These are phyloP conservation scores for Babesia bigemina DNA, from an alignment of 169 alveolate species.

Conservation along the genomic window DNA sequence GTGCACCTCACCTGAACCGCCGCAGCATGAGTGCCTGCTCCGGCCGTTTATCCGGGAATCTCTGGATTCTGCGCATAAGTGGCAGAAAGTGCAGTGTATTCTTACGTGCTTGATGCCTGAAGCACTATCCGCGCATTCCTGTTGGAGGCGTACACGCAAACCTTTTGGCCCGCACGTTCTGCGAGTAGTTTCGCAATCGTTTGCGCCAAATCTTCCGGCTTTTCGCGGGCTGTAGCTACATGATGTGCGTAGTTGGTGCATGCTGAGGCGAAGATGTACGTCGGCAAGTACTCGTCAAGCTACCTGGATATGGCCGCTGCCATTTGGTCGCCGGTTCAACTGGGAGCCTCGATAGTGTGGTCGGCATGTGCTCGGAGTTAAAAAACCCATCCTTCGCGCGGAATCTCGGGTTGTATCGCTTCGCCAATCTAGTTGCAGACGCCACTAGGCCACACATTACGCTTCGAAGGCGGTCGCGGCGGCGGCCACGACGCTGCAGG, in stretches of 20 bases:
- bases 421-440: not conserved
- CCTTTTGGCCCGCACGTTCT: constrained; percentile 20
- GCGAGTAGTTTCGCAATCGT: constrained; percentile 31
- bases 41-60: constrained; percentile 39
- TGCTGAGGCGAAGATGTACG: not conserved
- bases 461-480: not conserved
- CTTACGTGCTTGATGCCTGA: constrained; percentile 37
- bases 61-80: constrained; percentile 28
- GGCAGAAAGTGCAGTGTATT: not conserved
- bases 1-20: constrained; percentile 40
- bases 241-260: constrained; percentile 43
- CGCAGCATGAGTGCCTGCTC: constrained; percentile 45
- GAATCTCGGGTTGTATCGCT: constrained; percentile 28
- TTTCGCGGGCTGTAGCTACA: constrained; percentile 24
- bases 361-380: not conserved
- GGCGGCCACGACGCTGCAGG: not conserved
- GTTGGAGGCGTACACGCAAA: constrained; percentile 49
- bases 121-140: constrained; percentile 16
- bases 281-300: not conserved
- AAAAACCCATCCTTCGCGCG: constrained; percentile 27
- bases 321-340: not conserved
- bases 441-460: constrained; percentile 26
- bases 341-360: not conserved
- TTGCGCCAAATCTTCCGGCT: constrained; percentile 40
- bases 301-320: not conserved